phyloP scores from a whole-genome alignment of 306 rosid genomes.

The Rosa lucieae region DNA sequence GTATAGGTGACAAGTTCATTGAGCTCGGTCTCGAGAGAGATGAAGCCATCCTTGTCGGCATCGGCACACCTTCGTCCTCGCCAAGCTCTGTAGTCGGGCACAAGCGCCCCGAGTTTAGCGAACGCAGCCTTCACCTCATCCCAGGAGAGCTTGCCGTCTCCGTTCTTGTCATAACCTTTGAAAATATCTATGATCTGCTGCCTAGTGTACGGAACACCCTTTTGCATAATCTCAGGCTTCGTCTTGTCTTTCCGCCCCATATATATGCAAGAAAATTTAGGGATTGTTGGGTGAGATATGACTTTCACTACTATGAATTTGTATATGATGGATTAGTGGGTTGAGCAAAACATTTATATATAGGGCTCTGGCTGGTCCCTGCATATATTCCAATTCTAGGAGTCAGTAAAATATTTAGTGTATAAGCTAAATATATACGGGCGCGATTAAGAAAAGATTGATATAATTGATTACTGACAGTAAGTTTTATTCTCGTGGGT shows the following conservation, averaged over 20 bases:
- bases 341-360: not conserved
- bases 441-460: no score
- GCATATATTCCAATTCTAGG: not conserved
- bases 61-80: slow-evolving; percentile 9
- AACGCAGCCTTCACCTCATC: slow-evolving; percentile 32
- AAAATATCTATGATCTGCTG: slow-evolving; percentile 15
- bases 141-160: slow-evolving; percentile 26
- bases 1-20: slow-evolving; percentile 16
- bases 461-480: no score
- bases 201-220: not conserved
- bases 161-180: slow-evolving; percentile 16
- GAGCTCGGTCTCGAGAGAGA: slow-evolving; percentile 8
- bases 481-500: no score
- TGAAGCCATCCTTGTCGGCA: slow-evolving; percentile 24
- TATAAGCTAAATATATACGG: no score
- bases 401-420: not conserved
- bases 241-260: no score
- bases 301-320: not conserved
- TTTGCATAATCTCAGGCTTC: not conserved
- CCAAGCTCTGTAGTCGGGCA: slow-evolving; percentile 8
- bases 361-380: not conserved
- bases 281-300: not conserved
- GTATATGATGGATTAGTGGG: not conserved
- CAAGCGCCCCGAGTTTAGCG: not conserved
- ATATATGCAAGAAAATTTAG: not conserved